Evolutionary conservation across 768 basidiomycete species (phyloP).

Genomic region (Russula ochroleuca): DNA sequence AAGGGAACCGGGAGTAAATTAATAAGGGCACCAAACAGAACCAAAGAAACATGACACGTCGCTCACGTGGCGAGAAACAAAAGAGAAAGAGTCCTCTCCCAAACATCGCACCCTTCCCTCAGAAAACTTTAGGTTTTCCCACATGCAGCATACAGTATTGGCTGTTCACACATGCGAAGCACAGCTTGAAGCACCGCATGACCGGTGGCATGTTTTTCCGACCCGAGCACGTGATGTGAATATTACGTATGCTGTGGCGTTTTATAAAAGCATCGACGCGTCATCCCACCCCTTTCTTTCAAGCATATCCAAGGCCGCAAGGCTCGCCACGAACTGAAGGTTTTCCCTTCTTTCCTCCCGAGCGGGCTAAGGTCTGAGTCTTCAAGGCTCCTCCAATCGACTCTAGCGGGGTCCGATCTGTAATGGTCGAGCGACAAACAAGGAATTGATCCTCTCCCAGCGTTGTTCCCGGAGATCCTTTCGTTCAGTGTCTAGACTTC

Average conservation of each 20-base stretch:
- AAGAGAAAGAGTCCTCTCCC: background rate
- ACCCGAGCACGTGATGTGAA: conserved; percentile 20
- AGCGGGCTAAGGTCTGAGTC: conserved; percentile 85
- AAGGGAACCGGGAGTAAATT: background rate
- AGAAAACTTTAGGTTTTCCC: background rate
- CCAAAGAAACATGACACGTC: conserved; percentile 22
- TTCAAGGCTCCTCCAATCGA: conserved; percentile 58
- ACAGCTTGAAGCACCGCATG: background rate
- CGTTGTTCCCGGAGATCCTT: conserved; percentile 44
- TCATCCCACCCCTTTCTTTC: background rate
- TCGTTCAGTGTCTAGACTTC: conserved; percentile 37
- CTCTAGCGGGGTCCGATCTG: conserved; percentile 58
- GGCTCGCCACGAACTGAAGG: conserved; percentile 56
- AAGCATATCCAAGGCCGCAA: conserved; percentile 59
- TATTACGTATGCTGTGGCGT: background rate
- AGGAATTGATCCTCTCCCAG: conserved; percentile 44
- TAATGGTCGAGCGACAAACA: conserved; percentile 61
- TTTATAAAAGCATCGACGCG: background rate
- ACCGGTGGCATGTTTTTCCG: background rate
- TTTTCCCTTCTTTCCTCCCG: conserved; percentile 40
- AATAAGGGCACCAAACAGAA: conserved; percentile 11
- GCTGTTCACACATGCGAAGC: background rate
- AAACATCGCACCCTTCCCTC: background rate
- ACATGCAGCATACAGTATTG: background rate
- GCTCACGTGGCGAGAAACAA: conserved; percentile 22